Percentiles rank a stretch among this genome's conserved stretches.
These are phyloP conservation scores for Candida anglica DNA, from an alignment of 805 yeast species.

Conservation along the genomic window DNA sequence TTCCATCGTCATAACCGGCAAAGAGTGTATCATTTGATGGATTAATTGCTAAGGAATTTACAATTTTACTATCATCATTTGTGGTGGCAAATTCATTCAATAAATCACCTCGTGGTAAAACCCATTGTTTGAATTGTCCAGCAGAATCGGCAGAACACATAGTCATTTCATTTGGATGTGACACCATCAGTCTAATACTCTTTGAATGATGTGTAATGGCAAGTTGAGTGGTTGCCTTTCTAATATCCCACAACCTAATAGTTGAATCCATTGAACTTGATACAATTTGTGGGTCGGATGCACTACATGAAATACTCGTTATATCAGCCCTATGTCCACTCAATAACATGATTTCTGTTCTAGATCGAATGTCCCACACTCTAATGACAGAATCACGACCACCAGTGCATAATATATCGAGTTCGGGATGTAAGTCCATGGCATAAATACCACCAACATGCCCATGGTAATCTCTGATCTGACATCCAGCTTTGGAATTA, in stretches of 20 bases:
- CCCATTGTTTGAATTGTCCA: slow-evolving; percentile 76
- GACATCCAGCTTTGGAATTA: slow-evolving; percentile 46
- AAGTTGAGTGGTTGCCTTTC: slow-evolving; percentile 68
- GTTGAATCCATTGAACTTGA: slow-evolving; percentile 84
- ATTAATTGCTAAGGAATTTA: slow-evolving; percentile 68
- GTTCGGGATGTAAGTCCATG: slow-evolving; percentile 79
- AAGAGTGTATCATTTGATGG: slow-evolving; percentile 59
- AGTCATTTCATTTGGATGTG: slow-evolving; percentile 68
- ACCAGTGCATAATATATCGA: slow-evolving; percentile 80
- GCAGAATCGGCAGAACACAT: slow-evolving; percentile 79
- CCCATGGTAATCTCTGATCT: slow-evolving; percentile 85
- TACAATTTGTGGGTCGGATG: slow-evolving; percentile 80
- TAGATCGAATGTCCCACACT: slow-evolving; percentile 90
- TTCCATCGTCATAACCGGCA: slow-evolving; percentile 84
- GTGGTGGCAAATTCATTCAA: slow-evolving; percentile 51
- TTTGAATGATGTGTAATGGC: slow-evolving; percentile 83
- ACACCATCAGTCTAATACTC: slow-evolving; percentile 67
- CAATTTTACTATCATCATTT: slow-evolving; percentile 41
- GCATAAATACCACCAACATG: slow-evolving; percentile 88
- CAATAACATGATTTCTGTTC: slow-evolving; percentile 68
- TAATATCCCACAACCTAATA: slow-evolving; percentile 83
- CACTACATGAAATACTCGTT: slow-evolving; percentile 61
- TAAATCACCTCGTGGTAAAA: slow-evolving; percentile 70
- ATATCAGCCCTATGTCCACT: slow-evolving; percentile 80
- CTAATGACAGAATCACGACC: slow-evolving; percentile 84